phyloP scores from a whole-genome alignment of 805 yeast species.

The Blastobotrys chiropterorum region DNA sequence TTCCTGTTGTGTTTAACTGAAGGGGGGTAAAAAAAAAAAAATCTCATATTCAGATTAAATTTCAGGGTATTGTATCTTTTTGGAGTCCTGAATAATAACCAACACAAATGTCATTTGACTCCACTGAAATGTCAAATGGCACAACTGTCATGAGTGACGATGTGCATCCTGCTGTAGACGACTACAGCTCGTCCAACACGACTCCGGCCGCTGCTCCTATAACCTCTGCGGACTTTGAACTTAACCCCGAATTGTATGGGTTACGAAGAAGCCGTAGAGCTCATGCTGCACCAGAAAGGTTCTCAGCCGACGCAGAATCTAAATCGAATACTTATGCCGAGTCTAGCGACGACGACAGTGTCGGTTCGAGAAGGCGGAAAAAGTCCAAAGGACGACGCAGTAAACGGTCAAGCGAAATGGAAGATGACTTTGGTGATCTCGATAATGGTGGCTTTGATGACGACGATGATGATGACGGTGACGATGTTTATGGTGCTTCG shows the following conservation, averaged over 20 bases:
- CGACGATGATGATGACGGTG: conserved; percentile 25
- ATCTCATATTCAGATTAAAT: no score
- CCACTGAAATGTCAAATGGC: not conserved
- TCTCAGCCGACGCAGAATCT: conserved; percentile 18
- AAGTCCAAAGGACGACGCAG: not conserved
- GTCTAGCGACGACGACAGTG: conserved; percentile 21
- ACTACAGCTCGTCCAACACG: not conserved
- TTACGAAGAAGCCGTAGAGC: conserved; percentile 36
- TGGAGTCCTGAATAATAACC: not conserved
- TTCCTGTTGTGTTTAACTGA: no score
- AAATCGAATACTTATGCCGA: conserved; percentile 13
- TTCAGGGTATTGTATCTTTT: no score
- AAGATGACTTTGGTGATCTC: conserved; percentile 22
- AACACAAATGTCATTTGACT: not conserved
- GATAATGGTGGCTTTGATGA: conserved; percentile 23
- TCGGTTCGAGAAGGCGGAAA: not conserved
- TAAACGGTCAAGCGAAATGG: not conserved
- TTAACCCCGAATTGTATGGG: conserved; percentile 37
- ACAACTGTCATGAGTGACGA: not conserved
- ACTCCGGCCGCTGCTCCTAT: not conserved
- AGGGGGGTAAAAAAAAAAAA: no score
- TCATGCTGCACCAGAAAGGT: conserved; percentile 28
- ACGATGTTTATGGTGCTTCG: conserved; percentile 14
- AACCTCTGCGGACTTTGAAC: conserved; percentile 16
- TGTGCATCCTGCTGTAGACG: not conserved